Evolutionary conservation across 345 rosid species (phyloP).

Genomic region (Syzygium jambos): DNA sequence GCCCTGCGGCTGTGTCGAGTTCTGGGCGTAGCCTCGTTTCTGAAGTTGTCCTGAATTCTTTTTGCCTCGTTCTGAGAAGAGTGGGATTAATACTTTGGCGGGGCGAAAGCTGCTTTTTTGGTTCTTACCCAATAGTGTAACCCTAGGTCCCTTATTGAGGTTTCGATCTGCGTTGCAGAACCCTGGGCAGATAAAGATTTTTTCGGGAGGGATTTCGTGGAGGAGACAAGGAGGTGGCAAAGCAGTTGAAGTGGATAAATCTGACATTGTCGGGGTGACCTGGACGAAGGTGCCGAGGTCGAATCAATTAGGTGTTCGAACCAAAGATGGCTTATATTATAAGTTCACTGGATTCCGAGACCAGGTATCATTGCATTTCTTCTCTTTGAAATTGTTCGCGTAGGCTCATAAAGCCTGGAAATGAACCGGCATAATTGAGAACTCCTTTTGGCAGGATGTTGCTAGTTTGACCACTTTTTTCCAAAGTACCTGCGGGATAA

Average conservation of each 20-base stretch:
- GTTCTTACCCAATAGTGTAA: background rate
- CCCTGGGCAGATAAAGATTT: constrained; percentile 72
- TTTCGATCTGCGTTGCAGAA: constrained; percentile 39
- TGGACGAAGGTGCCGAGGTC: constrained; percentile 93
- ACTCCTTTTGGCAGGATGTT: constrained; percentile 47
- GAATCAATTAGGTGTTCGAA: constrained; percentile 71
- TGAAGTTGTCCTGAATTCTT: background rate
- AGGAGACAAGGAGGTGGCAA: constrained; percentile 98
- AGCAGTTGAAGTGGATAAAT: constrained; percentile 84
- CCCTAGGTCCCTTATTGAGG: background rate
- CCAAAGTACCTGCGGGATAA: constrained; percentile 59
- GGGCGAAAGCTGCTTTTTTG: background rate
- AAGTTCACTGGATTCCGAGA: constrained; percentile 90
- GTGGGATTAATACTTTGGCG: background rate
- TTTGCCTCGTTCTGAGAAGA: background rate
- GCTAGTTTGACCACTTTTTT: constrained; percentile 61
- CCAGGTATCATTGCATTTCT: constrained; percentile 31
- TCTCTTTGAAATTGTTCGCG: background rate
- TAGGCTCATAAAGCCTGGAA: background rate
- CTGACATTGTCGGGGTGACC: constrained; percentile 58
- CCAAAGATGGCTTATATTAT: constrained; percentile 74
- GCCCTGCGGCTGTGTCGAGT: background rate
- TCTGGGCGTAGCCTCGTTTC: background rate
- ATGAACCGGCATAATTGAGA: background rate
- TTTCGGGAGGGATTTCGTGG: constrained; percentile 77